Evolutionary conservation across 2,329 filamentous ascomycete species (phyloP).

Genomic region (Cordyceps cateniannulata): DNA sequence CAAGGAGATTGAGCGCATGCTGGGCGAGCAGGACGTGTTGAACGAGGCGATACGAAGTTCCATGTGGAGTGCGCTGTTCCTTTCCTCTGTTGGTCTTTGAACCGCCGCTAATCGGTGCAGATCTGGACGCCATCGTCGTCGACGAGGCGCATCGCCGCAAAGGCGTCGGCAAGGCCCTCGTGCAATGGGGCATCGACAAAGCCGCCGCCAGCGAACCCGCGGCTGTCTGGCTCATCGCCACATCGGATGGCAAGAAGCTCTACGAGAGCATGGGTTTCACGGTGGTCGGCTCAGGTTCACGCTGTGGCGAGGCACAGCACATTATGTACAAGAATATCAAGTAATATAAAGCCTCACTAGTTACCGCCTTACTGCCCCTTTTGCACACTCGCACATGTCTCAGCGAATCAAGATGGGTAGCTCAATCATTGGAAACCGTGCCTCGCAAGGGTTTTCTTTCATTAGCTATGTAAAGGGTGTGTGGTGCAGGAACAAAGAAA

Average conservation of each 20-base stretch:
- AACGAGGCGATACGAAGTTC: neutral
- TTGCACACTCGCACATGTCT: neutral
- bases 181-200: constrained; percentile 7
- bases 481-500: neutral
- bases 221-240: constrained; percentile 3
- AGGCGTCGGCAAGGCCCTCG: constrained; percentile 3
- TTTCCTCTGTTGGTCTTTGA: neutral
- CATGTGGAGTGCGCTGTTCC: neutral
- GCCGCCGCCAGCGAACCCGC: neutral
- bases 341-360: too few species aligned
- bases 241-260: neutral
- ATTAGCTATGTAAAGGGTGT: neutral
- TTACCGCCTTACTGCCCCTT: neutral
- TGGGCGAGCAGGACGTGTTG: neutral
- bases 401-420: neutral
- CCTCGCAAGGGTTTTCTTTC: neutral
- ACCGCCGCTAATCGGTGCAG: neutral
- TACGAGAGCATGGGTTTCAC: constrained; percentile 1
- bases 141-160: constrained; percentile 9
- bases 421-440: neutral
- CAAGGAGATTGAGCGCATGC: neutral
- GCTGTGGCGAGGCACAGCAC: constrained; percentile 7
- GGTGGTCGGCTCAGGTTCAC: neutral
- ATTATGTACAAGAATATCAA: neutral
- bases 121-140: constrained; percentile 15